Evolutionary conservation across 495 filamentous ascomycete genomes (phyloP).

Genomic region (Gamarada debralockiae): DNA sequence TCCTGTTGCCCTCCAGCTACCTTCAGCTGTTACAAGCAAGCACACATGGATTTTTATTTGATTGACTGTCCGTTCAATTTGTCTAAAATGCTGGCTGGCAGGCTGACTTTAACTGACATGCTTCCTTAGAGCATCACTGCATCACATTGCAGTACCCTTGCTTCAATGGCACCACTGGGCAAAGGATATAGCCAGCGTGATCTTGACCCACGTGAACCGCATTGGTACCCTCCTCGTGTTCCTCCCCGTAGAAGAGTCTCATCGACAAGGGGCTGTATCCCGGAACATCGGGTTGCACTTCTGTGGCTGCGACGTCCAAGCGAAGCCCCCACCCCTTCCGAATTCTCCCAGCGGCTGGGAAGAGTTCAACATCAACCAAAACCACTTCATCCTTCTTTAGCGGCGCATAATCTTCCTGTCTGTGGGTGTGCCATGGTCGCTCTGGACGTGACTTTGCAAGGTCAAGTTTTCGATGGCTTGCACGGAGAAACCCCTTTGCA

Average conservation of each 20-base stretch:
- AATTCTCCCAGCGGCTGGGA: constrained; percentile 5
- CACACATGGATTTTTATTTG: too few species aligned
- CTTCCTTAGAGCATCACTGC: too few species aligned
- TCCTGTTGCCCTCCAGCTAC: too few species aligned
- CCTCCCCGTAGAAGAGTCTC: constrained; percentile 3
- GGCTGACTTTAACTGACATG: too few species aligned
- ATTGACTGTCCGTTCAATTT: too few species aligned
- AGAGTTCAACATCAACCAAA: constrained; percentile 2
- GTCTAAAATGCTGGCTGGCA: too few species aligned
- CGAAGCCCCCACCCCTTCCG: constrained; percentile 3
- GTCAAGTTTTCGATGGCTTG: constrained; percentile 7
- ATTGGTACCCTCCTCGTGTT: constrained; percentile 4
- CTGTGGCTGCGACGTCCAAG: background rate
- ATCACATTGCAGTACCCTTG: background rate
- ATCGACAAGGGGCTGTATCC: background rate
- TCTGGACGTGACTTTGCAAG: constrained; percentile 2
- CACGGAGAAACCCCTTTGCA: constrained; percentile 8
- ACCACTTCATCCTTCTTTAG: background rate
- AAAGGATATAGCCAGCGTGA: background rate
- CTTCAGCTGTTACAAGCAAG: too few species aligned
- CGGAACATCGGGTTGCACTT: constrained; percentile 1
- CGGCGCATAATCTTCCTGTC: constrained; percentile 1
- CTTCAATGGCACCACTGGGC: constrained; percentile 5
- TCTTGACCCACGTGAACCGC: background rate
- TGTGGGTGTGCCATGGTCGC: constrained; percentile 7